Evolutionary conservation across 1,139 yeast species (phyloP).

Genomic region (Saccharomycopsis crataegensis): DNA sequence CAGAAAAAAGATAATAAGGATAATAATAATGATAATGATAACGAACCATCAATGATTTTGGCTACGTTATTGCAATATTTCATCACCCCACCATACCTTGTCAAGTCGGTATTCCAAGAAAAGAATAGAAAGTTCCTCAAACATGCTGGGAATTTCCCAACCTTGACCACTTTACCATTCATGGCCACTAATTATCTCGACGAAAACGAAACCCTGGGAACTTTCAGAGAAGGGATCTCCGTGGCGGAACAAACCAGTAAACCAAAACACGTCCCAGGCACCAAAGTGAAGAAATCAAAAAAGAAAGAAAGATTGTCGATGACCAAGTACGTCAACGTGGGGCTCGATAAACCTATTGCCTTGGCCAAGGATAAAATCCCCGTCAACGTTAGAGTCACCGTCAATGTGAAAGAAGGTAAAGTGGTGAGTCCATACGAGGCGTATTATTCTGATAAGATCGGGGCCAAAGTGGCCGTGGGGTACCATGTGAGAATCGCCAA

Average conservation of each 20-base stretch:
- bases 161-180: slow-evolving; percentile 66
- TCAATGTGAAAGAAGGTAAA: slow-evolving; percentile 52
- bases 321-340: slow-evolving; percentile 73
- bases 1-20: slow-evolving; percentile 19
- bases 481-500: slow-evolving; percentile 66
- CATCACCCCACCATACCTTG: slow-evolving; percentile 79
- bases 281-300: slow-evolving; percentile 33
- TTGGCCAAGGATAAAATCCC: slow-evolving; percentile 61
- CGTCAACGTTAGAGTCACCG: slow-evolving; percentile 72
- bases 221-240: slow-evolving; percentile 58
- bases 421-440: slow-evolving; percentile 71
- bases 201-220: slow-evolving; percentile 43
- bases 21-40: slow-evolving; percentile 15
- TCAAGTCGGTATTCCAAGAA: slow-evolving; percentile 52
- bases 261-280: slow-evolving; percentile 28
- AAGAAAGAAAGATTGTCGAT: slow-evolving; percentile 36
- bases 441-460: slow-evolving; percentile 46
- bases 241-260: slow-evolving; percentile 33
- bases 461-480: slow-evolving; percentile 60
- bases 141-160: slow-evolving; percentile 65
- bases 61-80: slow-evolving; percentile 74
- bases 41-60: slow-evolving; percentile 34
- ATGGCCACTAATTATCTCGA: slow-evolving; percentile 41
- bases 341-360: slow-evolving; percentile 49
- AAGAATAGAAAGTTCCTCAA: slow-evolving; percentile 41